phyloP scores from a whole-genome alignment of 306 rosid species.

The Canavalia ensiformis region DNA sequence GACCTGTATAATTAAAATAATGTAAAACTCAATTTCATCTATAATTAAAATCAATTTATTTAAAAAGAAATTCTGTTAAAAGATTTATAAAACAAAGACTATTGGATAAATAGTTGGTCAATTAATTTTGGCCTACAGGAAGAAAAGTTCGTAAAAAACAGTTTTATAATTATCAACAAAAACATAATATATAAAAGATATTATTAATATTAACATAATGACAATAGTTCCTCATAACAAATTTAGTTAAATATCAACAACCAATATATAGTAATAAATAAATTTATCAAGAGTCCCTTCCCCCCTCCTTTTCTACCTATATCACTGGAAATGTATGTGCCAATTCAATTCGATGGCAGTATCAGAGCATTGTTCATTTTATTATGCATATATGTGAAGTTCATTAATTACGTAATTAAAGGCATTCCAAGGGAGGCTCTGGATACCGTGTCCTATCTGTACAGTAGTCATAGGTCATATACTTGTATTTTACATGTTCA shows the following conservation, averaged over 20 bases:
- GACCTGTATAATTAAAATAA: background rate
- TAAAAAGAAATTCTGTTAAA: background rate
- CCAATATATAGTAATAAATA: background rate
- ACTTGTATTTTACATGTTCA: conserved; percentile 47
- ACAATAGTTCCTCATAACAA: background rate
- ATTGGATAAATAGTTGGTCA: background rate
- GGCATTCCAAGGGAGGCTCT: conserved; percentile 63
- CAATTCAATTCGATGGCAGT: conserved; percentile 6
- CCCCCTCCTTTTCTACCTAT: background rate
- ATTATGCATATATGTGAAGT: background rate
- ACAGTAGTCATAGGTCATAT: conserved; percentile 65
- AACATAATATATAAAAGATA: background rate
- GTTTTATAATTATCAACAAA: background rate
- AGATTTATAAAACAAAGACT: background rate
- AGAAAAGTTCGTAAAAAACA: background rate
- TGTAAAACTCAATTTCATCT: background rate
- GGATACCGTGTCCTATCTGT: conserved; percentile 47
- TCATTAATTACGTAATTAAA: background rate
- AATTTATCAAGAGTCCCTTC: background rate
- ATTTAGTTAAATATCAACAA: background rate
- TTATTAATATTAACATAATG: background rate
- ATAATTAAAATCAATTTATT: background rate
- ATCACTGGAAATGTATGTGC: background rate
- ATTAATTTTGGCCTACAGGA: background rate
- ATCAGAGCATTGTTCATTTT: background rate